Base-by-base conservation (phyloP, 345 rosid species). In the Triadica sebifera region DNA sequence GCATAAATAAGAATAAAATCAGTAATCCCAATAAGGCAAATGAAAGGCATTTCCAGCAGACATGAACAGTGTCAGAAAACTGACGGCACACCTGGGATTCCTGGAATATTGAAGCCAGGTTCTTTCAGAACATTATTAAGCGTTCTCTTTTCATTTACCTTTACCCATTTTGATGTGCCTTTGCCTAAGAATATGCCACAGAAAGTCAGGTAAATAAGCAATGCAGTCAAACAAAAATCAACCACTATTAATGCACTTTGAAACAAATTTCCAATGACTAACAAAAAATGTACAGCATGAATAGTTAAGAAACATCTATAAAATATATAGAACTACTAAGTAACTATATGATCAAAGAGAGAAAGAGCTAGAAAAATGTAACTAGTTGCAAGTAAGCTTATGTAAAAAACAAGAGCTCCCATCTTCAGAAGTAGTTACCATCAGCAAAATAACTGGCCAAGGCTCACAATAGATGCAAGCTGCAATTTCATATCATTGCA, bases 61-160 rank as follows among this genome's bases (percentile, higher is more conserved):
- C 43, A 65, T 8, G 13, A 22, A 16, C 29, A 3, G 17, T 49
- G 12, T 13, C 47, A 46, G 19, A 24, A 20, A 50, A 47, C 37
- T 16, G 11, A 39, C n/a, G 8, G 10, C 58, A 53, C 60, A 75
- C 84, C 98, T 82, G 98, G 98, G 73, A 92, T 89, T 78, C 87
- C 91, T 0, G 96, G 84, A 74, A 89, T 84, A 69, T 89, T 74
- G 61, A 87, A 85, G 74, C 83, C 80, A 0, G 87, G 77, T 77
- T 89, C 91, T 80, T 87, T 89, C 79, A 94, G 72, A 65, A 94
- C 86, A 41, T 89, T 93, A 63, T 79, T 69, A 59, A 94, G 90
- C 25, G 75, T 89, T 70, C 82, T 80, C 78, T 85, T 90, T 68
- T 91, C 98, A 69, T 89, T 85, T 64, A 94, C 90, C 86, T 81